These are phyloP conservation scores for Aspergillus diversus DNA, from an alignment of 495 filamentous ascomycete genomes.

Conservation along the genomic window DNA sequence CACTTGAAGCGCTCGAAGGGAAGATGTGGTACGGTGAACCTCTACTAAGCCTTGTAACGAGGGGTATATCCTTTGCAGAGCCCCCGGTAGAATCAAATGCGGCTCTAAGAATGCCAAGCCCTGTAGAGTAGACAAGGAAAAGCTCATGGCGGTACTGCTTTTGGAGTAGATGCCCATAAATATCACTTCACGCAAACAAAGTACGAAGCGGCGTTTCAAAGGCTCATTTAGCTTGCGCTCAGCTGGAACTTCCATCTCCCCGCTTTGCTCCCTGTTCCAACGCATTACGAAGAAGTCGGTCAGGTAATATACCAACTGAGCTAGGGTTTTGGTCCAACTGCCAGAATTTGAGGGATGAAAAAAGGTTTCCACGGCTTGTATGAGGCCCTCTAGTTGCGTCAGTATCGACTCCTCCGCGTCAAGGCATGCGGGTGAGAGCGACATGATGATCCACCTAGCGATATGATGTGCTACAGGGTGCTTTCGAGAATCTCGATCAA, in stretches of 20 bases:
- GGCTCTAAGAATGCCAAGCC: constrained; percentile 89
- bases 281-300: constrained; percentile 97
- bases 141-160: constrained; percentile 86
- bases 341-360: constrained; percentile 98
- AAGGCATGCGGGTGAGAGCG: constrained; percentile 83
- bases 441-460: constrained; percentile 94
- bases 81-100: constrained; percentile 88
- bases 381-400: constrained; percentile 84
- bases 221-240: constrained; percentile 78
- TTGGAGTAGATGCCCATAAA: constrained; percentile 99
- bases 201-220: constrained; percentile 86
- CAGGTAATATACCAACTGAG: constrained; percentile 89
- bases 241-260: constrained; percentile 81
- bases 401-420: constrained; percentile 78
- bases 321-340: constrained; percentile 84
- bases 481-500: constrained; percentile 91
- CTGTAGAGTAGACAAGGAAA: constrained; percentile 87
- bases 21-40: constrained; percentile 94
- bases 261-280: constrained; percentile 92
- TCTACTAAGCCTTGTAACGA: constrained; percentile 95
- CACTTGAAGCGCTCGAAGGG: constrained; percentile 85
- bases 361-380: constrained; percentile 96
- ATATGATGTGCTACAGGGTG: constrained; percentile 90
- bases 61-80: constrained; percentile 94
- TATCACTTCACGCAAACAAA: constrained; percentile 86